These are phyloP conservation scores for Galerina sulciceps DNA, from an alignment of 768 basidiomycete species.

Conservation along the genomic window DNA sequence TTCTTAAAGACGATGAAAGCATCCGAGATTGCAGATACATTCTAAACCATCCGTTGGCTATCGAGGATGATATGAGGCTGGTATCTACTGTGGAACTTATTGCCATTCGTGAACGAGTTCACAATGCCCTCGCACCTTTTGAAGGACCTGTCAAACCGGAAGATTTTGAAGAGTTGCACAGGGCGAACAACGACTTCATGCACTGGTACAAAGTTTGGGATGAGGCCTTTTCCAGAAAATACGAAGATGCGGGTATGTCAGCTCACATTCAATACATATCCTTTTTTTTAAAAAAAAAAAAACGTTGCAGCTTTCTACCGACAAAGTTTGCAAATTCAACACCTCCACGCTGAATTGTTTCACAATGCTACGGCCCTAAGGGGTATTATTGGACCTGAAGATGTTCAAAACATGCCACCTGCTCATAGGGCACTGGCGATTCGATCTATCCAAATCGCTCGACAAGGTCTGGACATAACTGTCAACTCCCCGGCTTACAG, in stretches of 20 bases:
- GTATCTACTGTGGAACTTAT: constrained; percentile 95
- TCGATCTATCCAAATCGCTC: constrained; percentile 82
- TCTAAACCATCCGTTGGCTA: constrained; percentile 84
- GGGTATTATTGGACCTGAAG: constrained; percentile 84
- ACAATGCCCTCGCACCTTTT: constrained; percentile 80
- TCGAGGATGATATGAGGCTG: constrained; percentile 93
- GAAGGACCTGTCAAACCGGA: constrained; percentile 75
- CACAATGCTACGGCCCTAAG: constrained; percentile 84
- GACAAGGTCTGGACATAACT: constrained; percentile 82
- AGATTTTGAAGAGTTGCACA: constrained; percentile 72
- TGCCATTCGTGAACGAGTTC: constrained; percentile 84
- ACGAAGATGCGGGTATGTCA: constrained; percentile 74
- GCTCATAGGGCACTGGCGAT: constrained; percentile 81
- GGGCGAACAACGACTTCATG: constrained; percentile 78
- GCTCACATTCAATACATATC: not conserved
- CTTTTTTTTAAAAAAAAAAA: not conserved
- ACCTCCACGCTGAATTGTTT: constrained; percentile 83
- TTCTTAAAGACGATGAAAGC: constrained; percentile 91
- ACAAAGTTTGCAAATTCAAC: constrained; percentile 86
- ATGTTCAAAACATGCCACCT: constrained; percentile 82
- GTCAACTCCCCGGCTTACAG: constrained; percentile 83
- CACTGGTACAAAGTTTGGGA: constrained; percentile 87
- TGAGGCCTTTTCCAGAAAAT: constrained; percentile 77
- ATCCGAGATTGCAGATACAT: constrained; percentile 81
- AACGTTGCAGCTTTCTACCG: constrained; percentile 73